Evolutionary conservation across 192 early-diverging fungal genomes (phyloP), one percentile per base, ranked within the genome.

Genomic region (Funneliformis geosporum): DNA sequence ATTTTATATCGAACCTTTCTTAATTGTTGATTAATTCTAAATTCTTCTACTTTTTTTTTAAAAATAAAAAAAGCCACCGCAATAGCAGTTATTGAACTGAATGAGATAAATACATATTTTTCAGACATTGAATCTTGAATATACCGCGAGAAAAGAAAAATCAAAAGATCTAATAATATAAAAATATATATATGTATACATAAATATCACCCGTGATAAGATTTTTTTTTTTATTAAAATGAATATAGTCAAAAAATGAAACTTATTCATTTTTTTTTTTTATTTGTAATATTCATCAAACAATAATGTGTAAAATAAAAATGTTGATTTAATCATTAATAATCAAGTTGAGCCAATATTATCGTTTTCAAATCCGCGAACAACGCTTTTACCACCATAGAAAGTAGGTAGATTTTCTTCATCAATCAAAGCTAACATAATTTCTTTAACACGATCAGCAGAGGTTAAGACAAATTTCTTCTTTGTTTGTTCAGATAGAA

Each of bases 401-500:
- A 62, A 46, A 23, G 25, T 38, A 38, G 83, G 83, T 40, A 84
- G 59, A 42, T 81, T 62, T 18, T 68, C 55, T 28, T 82, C 72
- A 59, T 62, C 60, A 60, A 84, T 82, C 23, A 28, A 62, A 11
- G 65, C 59, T 16, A 33, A 60, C 65, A 84, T 43, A 9, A 40
- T n/a, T 9, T 80, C 38, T 33, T 75, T 42, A 1, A 80, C 43
- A 28, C 75, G 47, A 68, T 59, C 38, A 81, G 86, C 85, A 76
- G 88, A 85, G 38, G 86, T 85, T 8, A 91, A 86, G 12, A 91
- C 83, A 84, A 91, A 91, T 84, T 91, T 91, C 62, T 79, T 85
- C 75, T 86, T 87, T 9, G 89, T 91, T 23, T 90, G 84, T 39
- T 89, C 90, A 5, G 88, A 82, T 59, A 91, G 78, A 80, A 89